Conservation (phyloP, 148 eudicot species). For the Oxyria digyna region DNA sequence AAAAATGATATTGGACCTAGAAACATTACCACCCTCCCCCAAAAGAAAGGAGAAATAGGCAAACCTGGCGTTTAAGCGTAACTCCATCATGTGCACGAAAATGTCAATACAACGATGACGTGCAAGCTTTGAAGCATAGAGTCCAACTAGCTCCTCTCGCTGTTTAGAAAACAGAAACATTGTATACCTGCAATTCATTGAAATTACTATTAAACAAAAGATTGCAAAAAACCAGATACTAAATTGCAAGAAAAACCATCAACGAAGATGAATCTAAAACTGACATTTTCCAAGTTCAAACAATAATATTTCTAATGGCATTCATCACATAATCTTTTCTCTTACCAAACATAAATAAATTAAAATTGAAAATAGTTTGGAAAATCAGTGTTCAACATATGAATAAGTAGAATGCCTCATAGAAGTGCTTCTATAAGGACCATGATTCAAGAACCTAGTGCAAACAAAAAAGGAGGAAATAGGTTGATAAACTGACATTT, state of each 20-base stretch:
- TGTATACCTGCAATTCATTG: constrained; percentile 42
- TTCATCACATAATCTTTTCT: background rate
- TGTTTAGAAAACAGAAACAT: constrained; percentile 85
- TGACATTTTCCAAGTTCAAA: background rate
- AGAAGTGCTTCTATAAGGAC: background rate
- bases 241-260: background rate
- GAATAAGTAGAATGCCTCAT: background rate
- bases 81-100: constrained; percentile 98
- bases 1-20: background rate
- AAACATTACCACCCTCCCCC: background rate
- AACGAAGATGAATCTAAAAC: background rate
- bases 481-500: constrained; percentile 50
- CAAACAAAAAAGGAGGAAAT: background rate
- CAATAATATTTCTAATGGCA: background rate
- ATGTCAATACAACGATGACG: constrained; percentile 87
- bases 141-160: constrained; percentile 85
- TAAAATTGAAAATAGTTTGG: background rate
- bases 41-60: background rate
- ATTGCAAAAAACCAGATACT: background rate
- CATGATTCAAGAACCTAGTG: background rate
- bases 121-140: constrained; percentile 92
- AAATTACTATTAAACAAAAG: background rate
- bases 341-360: background rate
- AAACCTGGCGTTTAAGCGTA: constrained; percentile 81
- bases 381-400: background rate